Percentiles rank a stretch among this genome's conserved stretches.
Conservation (phyloP, 1,284 basidiomycete genomes). For the Fomitopsis pinicola region DNA sequence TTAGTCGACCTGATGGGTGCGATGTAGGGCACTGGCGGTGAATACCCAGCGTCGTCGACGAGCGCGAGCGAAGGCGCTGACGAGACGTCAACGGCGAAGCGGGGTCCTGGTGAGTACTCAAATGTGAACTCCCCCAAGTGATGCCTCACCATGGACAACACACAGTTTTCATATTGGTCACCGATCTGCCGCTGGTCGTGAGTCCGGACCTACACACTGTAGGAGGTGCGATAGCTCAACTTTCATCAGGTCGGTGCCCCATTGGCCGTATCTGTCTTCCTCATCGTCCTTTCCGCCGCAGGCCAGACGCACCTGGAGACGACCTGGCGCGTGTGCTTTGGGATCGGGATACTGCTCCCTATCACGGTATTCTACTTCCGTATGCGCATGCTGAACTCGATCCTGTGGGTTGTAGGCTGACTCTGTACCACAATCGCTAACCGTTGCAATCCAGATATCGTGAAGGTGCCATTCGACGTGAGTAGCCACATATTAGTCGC, state of each 20-base stretch:
- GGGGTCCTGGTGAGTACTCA: slow-evolving; percentile 51
- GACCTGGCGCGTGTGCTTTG: slow-evolving; percentile 77
- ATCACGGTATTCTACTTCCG: slow-evolving; percentile 71
- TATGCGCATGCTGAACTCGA: slow-evolving; percentile 65
- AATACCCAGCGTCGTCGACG: slow-evolving; percentile 72
- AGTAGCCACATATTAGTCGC: not conserved
- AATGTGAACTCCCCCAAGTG: slow-evolving; percentile 1
- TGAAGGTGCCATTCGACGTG: slow-evolving; percentile 61
- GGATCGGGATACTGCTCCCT: slow-evolving; percentile 66
- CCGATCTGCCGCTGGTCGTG: slow-evolving; percentile 61
- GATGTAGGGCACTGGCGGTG: slow-evolving; percentile 65
- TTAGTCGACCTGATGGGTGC: too few species aligned
- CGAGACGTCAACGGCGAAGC: slow-evolving; percentile 55
- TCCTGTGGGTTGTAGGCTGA: slow-evolving; percentile 35
- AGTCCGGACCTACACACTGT: not conserved
- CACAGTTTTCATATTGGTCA: slow-evolving; percentile 70
- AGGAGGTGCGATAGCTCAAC: not conserved
- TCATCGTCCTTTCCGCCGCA: slow-evolving; percentile 67
- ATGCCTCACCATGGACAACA: not conserved
- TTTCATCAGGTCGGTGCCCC: slow-evolving; percentile 56
- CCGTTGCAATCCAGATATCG: slow-evolving; percentile 30
- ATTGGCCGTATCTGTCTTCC: slow-evolving; percentile 65
- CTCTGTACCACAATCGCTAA: not conserved
- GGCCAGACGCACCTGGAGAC: slow-evolving; percentile 62
- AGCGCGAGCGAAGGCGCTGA: slow-evolving; percentile 71